Percentiles rank a stretch among this genome's conserved stretches.
These are phyloP conservation scores for Hypocrella siamensis DNA, from an alignment of 2,329 filamentous ascomycete genomes.

Conservation along the genomic window DNA sequence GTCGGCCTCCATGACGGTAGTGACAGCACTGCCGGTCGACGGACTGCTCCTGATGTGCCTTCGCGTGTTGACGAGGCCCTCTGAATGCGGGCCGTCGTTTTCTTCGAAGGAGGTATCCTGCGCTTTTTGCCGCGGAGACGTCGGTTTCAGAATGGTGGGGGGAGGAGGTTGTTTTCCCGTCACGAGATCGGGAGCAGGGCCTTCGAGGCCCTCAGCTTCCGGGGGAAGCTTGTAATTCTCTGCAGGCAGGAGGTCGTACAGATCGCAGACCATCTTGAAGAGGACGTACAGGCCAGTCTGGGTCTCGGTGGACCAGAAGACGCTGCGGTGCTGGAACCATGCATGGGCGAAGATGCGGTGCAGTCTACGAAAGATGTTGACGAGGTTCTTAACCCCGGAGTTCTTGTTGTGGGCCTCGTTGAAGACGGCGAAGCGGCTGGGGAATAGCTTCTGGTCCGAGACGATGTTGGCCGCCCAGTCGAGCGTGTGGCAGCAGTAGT, in stretches of 20 bases:
- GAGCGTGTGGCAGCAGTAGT: slow-evolving; percentile 97
- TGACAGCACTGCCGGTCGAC: slow-evolving; percentile 62
- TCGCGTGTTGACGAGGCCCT: slow-evolving; percentile 56
- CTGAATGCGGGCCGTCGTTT: slow-evolving; percentile 35
- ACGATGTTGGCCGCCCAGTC: slow-evolving; percentile 95
- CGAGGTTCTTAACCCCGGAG: slow-evolving; percentile 63
- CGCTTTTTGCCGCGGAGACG: slow-evolving; percentile 12
- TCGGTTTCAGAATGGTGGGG: slow-evolving; percentile 21
- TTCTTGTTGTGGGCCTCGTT: slow-evolving; percentile 42
- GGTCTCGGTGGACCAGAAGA: slow-evolving; percentile 88
- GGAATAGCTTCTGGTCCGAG: slow-evolving; percentile 89
- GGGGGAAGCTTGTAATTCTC: slow-evolving; percentile 94
- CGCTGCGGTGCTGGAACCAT: slow-evolving; percentile 92
- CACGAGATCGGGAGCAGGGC: slow-evolving; percentile 24
- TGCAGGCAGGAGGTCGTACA: slow-evolving; percentile 73
- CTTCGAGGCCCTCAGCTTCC: slow-evolving; percentile 76
- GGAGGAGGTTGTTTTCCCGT: slow-evolving; percentile 17
- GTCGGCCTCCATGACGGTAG: slow-evolving; percentile 68
- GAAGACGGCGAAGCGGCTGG: slow-evolving; percentile 55
- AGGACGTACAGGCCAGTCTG: slow-evolving; percentile 88
- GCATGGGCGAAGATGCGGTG: slow-evolving; percentile 97
- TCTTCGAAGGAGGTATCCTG: slow-evolving; percentile 18
- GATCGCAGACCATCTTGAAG: slow-evolving; percentile 93
- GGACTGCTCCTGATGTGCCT: slow-evolving; percentile 68
- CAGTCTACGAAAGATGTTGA: slow-evolving; percentile 86